Evolutionary conservation across 179 eudicot species (phyloP).

Genomic region (Heliamphora pulchella): DNA sequence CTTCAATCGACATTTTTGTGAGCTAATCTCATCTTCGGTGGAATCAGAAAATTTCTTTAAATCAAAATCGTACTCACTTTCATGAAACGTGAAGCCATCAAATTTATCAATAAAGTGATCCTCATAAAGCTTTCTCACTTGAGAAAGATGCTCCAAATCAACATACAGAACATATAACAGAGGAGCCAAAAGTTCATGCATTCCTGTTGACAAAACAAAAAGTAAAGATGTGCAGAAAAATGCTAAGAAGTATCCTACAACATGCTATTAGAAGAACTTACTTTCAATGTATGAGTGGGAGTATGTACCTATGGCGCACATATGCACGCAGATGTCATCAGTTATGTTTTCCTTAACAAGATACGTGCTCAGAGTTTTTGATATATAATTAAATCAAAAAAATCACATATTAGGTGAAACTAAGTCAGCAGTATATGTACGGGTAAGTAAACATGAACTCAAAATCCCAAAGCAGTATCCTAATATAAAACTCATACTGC

Average conservation of each 20-base stretch:
- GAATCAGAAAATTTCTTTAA: constrained; percentile 48
- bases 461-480: too few relatives aligned
- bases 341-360: too few relatives aligned
- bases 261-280: neutral
- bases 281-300: neutral
- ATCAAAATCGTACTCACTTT: constrained; percentile 61
- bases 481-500: neutral
- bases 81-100: constrained; percentile 65
- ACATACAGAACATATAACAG: constrained; percentile 76
- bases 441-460: too few relatives aligned
- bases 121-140: constrained; percentile 57
- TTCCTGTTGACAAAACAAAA: constrained; percentile 44
- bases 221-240: neutral
- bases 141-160: constrained; percentile 63
- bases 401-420: too few relatives aligned
- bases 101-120: constrained; percentile 90
- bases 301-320: neutral
- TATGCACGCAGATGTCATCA: too few relatives aligned
- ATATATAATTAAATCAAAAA: too few relatives aligned
- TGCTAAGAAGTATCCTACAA: neutral
- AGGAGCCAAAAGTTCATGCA: constrained; percentile 99
- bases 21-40: constrained; percentile 34
- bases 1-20: constrained; percentile 30
- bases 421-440: too few relatives aligned
- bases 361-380: too few relatives aligned